Evolutionary conservation across 148 eudicot genomes (phyloP).

Genomic region (Rhododendron kiyosumense): DNA sequence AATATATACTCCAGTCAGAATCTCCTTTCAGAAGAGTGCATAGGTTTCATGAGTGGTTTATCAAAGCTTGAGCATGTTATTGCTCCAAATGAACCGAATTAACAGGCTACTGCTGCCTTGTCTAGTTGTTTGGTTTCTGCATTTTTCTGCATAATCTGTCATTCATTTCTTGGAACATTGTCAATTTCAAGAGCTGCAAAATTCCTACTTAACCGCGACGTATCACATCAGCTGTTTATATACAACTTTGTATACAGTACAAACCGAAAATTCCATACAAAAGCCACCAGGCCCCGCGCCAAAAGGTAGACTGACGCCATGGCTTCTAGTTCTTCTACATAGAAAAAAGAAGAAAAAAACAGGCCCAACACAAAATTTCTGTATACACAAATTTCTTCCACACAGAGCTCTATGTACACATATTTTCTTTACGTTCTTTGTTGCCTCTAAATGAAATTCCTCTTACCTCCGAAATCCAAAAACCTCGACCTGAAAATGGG

Average conservation of each 20-base stretch:
- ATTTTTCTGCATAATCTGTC: background rate
- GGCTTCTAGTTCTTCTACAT: no score
- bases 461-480: conserved; percentile 45
- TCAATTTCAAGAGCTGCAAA: background rate
- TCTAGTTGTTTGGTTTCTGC: background rate
- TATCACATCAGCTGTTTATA: background rate
- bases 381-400: no score
- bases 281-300: no score
- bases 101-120: background rate
- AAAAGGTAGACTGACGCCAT: no score
- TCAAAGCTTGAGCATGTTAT: background rate
- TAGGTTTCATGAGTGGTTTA: background rate
- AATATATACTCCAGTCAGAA: no score
- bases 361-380: no score
- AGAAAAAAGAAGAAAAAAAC: no score
- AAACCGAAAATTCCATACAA: no score
- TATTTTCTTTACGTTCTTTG: no score
- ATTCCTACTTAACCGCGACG: background rate
- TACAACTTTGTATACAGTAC: no score
- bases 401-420: no score
- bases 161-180: background rate
- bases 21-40: background rate
- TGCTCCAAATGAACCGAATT: background rate
- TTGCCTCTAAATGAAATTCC: background rate
- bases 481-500: conserved; percentile 44